Conservation (phyloP, 1,284 basidiomycete species). For the Irpex lacteus region DNA sequence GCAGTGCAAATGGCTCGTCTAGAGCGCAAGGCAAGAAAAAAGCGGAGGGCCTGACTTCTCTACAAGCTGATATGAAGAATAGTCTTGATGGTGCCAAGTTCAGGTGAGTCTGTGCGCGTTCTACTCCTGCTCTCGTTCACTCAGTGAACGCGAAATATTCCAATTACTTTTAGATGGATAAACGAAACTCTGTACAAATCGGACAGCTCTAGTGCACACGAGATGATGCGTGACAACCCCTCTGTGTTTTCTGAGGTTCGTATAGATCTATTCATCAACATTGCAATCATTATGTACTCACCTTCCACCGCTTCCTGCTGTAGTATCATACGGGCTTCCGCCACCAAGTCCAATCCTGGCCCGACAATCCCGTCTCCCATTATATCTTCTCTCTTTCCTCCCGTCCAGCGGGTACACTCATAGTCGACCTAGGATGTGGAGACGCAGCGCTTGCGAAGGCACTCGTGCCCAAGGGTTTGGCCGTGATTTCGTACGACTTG, state of each 20-base stretch:
- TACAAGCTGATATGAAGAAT: slow-evolving; percentile 76
- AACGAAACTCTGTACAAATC: slow-evolving; percentile 89
- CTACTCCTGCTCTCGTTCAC: not conserved
- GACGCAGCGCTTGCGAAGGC: slow-evolving; percentile 85
- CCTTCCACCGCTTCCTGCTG: not conserved
- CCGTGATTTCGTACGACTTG: slow-evolving; percentile 80
- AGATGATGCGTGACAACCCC: slow-evolving; percentile 81
- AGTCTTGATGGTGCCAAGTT: slow-evolving; percentile 84
- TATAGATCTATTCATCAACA: not conserved
- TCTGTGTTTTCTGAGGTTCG: slow-evolving; percentile 74
- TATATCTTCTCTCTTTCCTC: slow-evolving; percentile 62
- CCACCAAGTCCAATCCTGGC: slow-evolving; percentile 87
- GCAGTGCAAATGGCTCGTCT: not conserved
- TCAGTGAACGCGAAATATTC: not conserved
- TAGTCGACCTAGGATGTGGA: slow-evolving; percentile 95
- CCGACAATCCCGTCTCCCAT: slow-evolving; percentile 82
- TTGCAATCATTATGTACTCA: not conserved
- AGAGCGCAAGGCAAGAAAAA: slow-evolving; percentile 3
- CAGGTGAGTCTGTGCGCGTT: slow-evolving; percentile 45
- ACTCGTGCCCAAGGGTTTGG: slow-evolving; percentile 66
- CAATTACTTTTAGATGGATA: slow-evolving; percentile 57
- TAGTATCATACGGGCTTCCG: slow-evolving; percentile 93
- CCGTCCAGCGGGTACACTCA: slow-evolving; percentile 66
- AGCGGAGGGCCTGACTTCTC: slow-evolving; percentile 52
- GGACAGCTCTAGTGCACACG: slow-evolving; percentile 67